These are phyloP conservation scores for Silene vulgaris DNA, from an alignment of 179 eudicot genomes.

Conservation along the genomic window DNA sequence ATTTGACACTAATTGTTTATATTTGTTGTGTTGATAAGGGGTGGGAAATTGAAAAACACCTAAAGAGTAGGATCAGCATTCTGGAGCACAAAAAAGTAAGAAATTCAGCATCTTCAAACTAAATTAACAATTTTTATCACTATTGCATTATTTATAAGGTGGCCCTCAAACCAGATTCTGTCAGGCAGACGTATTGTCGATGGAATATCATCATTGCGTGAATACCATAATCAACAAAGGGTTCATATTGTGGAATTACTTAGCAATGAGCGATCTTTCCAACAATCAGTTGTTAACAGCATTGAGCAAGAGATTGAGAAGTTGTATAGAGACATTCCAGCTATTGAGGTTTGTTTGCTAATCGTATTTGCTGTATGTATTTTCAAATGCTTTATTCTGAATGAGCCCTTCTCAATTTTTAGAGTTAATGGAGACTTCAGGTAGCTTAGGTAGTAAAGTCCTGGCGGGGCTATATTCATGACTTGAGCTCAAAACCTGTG, in stretches of 20 bases:
- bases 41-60: conserved; percentile 76
- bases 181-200: conserved; percentile 42
- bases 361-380: conserved; percentile 15
- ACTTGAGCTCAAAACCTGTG: background rate
- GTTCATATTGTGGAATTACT: conserved; percentile 45
- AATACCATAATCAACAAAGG: conserved; percentile 55
- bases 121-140: background rate
- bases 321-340: conserved; percentile 36
- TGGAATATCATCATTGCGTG: conserved; percentile 51
- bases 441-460: background rate
- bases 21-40: conserved; percentile 44
- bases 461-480: background rate
- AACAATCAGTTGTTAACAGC: conserved; percentile 39
- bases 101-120: conserved; percentile 12
- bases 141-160: conserved; percentile 25
- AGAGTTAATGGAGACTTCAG: background rate
- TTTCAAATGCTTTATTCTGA: conserved; percentile 3
- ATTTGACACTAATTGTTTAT: conserved; percentile 7
- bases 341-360: conserved; percentile 36
- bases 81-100: conserved; percentile 66
- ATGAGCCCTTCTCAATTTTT: background rate
- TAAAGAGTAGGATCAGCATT: conserved; percentile 54
- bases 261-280: conserved; percentile 49
- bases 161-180: conserved; percentile 42
- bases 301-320: conserved; percentile 52